Evolutionary conservation across 2,329 filamentous ascomycete species (phyloP).

Genomic region (Aspergillus floridensis): DNA sequence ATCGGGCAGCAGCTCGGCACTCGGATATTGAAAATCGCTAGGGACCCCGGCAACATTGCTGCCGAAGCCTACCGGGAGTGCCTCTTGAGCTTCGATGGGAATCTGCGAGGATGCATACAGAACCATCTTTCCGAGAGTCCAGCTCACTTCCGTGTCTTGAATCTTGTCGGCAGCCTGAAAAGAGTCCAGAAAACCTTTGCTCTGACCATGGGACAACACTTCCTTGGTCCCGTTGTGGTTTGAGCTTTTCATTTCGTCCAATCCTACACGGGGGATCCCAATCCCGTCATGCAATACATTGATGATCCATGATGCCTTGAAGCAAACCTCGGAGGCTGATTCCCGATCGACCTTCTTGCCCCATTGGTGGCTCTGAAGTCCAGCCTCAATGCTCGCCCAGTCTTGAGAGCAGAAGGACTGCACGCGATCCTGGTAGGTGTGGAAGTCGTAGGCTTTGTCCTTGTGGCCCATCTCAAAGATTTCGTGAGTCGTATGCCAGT

Average conservation of each 20-base stretch:
- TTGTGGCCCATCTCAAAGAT: slow-evolving; percentile 78
- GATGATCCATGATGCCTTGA: slow-evolving; percentile 97
- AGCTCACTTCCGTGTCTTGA: slow-evolving; percentile 86
- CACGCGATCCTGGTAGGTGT: slow-evolving; percentile 82
- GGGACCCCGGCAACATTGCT: slow-evolving; percentile 71
- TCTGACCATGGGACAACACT: slow-evolving; percentile 64
- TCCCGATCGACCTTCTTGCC: slow-evolving; percentile 71
- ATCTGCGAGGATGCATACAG: slow-evolving; percentile 91
- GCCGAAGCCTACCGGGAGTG: slow-evolving; percentile 85
- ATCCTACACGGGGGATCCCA: slow-evolving; percentile 78
- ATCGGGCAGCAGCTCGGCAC: slow-evolving; percentile 36
- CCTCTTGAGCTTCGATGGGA: slow-evolving; percentile 58
- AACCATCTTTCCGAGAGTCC: slow-evolving; percentile 95
- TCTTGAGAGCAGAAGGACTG: slow-evolving; percentile 79
- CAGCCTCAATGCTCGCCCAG: slow-evolving; percentile 72
- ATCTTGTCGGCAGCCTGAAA: slow-evolving; percentile 95
- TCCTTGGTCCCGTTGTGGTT: slow-evolving; percentile 71
- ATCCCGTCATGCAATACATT: slow-evolving; percentile 96
- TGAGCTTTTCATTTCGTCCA: slow-evolving; percentile 61
- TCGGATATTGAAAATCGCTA: slow-evolving; percentile 77
- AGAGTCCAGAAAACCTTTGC: slow-evolving; percentile 73
- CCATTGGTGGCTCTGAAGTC: slow-evolving; percentile 64
- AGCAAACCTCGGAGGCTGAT: slow-evolving; percentile 83
- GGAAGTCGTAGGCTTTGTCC: slow-evolving; percentile 80
- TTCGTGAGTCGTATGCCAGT: slow-evolving; percentile 97